Conservation (phyloP, 805 yeast species). For the Soucietia sequanensis region DNA sequence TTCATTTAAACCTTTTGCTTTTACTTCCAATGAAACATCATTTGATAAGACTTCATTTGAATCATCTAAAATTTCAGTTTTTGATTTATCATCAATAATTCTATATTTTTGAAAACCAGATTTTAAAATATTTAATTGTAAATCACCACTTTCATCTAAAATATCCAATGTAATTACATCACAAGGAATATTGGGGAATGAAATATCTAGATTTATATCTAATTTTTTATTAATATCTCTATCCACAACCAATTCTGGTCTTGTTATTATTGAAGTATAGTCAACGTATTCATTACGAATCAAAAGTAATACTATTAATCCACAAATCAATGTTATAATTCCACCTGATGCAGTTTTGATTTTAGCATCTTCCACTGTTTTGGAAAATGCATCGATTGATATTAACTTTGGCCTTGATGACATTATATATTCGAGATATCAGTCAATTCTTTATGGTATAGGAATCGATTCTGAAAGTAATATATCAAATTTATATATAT, state of each 20-base stretch:
- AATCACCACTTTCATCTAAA: conserved; percentile 85
- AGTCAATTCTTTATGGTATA: no score
- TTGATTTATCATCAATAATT: conserved; percentile 36
- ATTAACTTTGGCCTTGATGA: conserved; percentile 41
- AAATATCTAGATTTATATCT: conserved; percentile 76
- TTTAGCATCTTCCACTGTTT: conserved; percentile 91
- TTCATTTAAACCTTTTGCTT: conserved; percentile 31
- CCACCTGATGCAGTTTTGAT: conserved; percentile 91
- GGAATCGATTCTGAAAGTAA: no score
- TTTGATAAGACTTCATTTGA: conserved; percentile 20
- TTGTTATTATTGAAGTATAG: conserved; percentile 62
- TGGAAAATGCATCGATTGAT: conserved; percentile 85
- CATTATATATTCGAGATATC: conserved; percentile 8
- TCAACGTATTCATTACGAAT: conserved; percentile 74
- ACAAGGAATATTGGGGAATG: conserved; percentile 86
- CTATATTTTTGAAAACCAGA: conserved; percentile 74
- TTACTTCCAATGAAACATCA: conserved; percentile 23
- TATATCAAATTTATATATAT: no score
- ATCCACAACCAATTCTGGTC: conserved; percentile 89
- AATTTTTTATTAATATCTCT: conserved; percentile 72
- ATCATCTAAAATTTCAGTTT: conserved; percentile 29
- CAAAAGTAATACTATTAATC: conserved; percentile 58
- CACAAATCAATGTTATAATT: conserved; percentile 71
- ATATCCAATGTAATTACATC: conserved; percentile 78
- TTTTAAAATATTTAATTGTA: conserved; percentile 67